Evolutionary conservation across 179 eudicot genomes (phyloP), one percentile per base, ranked within the genome.

Genomic region (Silene coronaria): DNA sequence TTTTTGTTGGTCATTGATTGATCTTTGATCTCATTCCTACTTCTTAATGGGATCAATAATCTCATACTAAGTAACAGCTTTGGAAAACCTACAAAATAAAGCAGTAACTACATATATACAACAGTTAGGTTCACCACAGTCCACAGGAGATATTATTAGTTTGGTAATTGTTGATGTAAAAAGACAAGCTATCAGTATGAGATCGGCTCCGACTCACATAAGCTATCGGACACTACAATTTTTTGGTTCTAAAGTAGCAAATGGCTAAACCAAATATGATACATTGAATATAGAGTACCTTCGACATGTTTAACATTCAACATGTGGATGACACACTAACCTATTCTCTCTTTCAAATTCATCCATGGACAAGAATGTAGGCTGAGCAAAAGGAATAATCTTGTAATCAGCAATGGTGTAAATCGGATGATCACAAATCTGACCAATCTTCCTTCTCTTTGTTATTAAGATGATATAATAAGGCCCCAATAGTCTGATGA

Each of bases 401-500:
- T 81, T 88, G 79, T 89, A 89, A 79, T 90, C 85, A 46, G 91
- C 77, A 73, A 94, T 71, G 46, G 89, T 82, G 82, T 92, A 92
- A 51, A 94, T 80, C 16, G 81, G 85, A 83, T 94, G 98, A 72
- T 91, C 95, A 75, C 89, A 89, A 30, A 94, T 86, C 53, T 80
- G 77, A 72, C 97, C 98, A 63, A 90, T 82, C 79, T 89, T 81
- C 88, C 64, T 86, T 78, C 96, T 90, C 85, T 89, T 76, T 46
- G 97, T 94, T 67, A 94, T 85, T 69, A 92, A 74, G 71, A 94
- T 78, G 88, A 94, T 87, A 83, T 94, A 84, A 74, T 94, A 86
- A 64, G 96, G 92, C 70, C 93, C 93, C 84, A 83, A 67, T 72
- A 92, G 87, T 57, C 84, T 90, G 77, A 90, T 79, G 78, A 92